Conservation (phyloP, 305 asterid species). For the Solanum hybrid region DNA sequence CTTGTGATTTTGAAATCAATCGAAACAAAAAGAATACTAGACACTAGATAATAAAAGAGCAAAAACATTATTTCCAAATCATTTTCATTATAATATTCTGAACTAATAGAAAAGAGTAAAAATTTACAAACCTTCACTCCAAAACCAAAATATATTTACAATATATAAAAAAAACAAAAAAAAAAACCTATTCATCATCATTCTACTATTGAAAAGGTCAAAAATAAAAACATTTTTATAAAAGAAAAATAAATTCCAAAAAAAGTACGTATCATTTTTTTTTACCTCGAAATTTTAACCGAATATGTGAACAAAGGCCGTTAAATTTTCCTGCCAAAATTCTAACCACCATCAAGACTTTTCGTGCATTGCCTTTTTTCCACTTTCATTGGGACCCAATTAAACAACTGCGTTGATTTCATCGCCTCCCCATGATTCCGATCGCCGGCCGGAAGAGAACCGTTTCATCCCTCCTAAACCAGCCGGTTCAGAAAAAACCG, state of each 20-base stretch:
- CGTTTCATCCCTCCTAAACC: conserved; percentile 42
- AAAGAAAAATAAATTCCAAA: background rate
- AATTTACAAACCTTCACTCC: background rate
- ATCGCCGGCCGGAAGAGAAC: conserved; percentile 44
- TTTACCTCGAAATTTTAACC: background rate
- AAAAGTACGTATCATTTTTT: background rate
- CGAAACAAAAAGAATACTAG: background rate
- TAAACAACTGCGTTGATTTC: conserved; percentile 18
- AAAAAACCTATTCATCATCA: background rate
- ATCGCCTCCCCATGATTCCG: conserved; percentile 31
- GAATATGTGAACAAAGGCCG: background rate
- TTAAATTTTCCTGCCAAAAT: background rate
- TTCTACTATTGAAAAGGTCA: background rate
- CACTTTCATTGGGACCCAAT: background rate
- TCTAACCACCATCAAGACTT: background rate
- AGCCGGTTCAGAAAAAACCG: conserved; percentile 21
- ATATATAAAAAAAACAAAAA: background rate
- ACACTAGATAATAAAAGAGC: background rate
- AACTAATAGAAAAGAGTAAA: background rate
- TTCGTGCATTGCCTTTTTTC: background rate
- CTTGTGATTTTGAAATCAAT: background rate
- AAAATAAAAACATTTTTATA: background rate
- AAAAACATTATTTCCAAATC: background rate
- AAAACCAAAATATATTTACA: background rate
- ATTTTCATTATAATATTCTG: background rate